Evolutionary conservation across 352 stramenopile genomes (phyloP), one percentile per base, ranked within the genome.

Genomic region (Phytophthora melonis): DNA sequence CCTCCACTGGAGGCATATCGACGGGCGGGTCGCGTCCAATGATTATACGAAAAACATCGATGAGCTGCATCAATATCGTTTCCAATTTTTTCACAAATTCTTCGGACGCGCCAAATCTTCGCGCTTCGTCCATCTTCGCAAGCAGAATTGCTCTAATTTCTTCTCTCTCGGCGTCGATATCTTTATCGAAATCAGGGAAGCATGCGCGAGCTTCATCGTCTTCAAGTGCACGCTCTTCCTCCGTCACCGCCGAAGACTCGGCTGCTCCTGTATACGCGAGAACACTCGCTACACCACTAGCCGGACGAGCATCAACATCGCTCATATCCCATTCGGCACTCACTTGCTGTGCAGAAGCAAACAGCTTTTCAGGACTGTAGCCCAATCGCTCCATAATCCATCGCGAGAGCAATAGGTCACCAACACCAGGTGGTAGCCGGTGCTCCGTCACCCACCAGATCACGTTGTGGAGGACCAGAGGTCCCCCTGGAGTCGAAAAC

Each of bases 1-100:
- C 21, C 43, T 69, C 43, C 67, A 74, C 69, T 1, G 59, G 59
- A 18, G 43, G 52, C 67, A 74, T 74, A 11, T 69, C 53, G n/a
- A 74, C 67, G 0, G 59, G 59, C 2, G 60, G 60, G 19, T 74
- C 67, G 3, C 54, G 21, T 7, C 67, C 54, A 8, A 70, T 60
- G 0, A 47, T 0, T 0, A 74, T 9, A 18, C 67, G 45, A 30
- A 74, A 70, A 14, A 66, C 60, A 21, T 66, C 55, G 19, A 58
- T 66, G 5, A 66, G 11, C n/a, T 74, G 4, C n/a, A 66, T 61
- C 23, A 74, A 11, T 25, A 66, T 36, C 8, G 41, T 9, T 21
- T 50, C 41, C 41, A 50, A n/a, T 16, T 50, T 16, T 16, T 50
- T 50, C 18, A 16, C 41, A 50, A 50, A 50, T 11, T 4, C 16